Evolutionary conservation across 495 filamentous ascomycete genomes (phyloP).

Genomic region (Penicillium lividum): DNA sequence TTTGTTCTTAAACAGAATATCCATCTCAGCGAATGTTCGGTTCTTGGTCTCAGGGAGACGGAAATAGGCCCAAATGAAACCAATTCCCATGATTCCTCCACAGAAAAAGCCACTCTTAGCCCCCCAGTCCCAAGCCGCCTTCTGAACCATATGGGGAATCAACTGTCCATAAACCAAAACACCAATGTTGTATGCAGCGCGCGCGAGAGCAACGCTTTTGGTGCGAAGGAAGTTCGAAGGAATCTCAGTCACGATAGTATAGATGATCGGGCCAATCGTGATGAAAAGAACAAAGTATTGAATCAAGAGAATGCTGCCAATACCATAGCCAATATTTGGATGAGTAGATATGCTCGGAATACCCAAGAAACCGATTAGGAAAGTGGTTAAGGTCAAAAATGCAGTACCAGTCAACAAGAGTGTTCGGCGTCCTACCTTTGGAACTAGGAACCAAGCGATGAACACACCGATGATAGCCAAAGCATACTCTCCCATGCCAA

Average conservation of each 20-base stretch:
- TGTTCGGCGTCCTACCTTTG: conserved; percentile 63
- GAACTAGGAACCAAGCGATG: conserved; percentile 64
- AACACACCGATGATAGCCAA: conserved; percentile 30
- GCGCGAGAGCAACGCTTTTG: conserved; percentile 63
- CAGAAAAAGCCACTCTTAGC: conserved; percentile 72
- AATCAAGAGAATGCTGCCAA: conserved; percentile 53
- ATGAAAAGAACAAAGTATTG: conserved; percentile 60
- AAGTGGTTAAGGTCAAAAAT: conserved; percentile 55
- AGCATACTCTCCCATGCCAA: conserved; percentile 27
- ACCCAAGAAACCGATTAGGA: conserved; percentile 64
- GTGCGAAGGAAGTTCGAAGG: conserved; percentile 54
- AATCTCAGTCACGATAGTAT: conserved; percentile 63
- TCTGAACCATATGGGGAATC: conserved; percentile 69
- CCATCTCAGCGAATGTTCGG: conserved; percentile 60
- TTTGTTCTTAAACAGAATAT: conserved; percentile 38
- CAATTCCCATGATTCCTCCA: conserved; percentile 50
- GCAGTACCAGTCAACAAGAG: conserved; percentile 63
- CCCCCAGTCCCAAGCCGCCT: conserved; percentile 60
- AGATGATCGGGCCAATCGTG: conserved; percentile 62
- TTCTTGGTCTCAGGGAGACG: conserved; percentile 62
- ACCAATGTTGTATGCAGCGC: conserved; percentile 57
- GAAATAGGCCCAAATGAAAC: conserved; percentile 49
- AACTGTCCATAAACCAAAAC: conserved; percentile 63
- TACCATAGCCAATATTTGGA: conserved; percentile 26
- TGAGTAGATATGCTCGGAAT: conserved; percentile 48